phyloP scores from a whole-genome alignment of 768 basidiomycete species.

The Tylopilus sp. region DNA sequence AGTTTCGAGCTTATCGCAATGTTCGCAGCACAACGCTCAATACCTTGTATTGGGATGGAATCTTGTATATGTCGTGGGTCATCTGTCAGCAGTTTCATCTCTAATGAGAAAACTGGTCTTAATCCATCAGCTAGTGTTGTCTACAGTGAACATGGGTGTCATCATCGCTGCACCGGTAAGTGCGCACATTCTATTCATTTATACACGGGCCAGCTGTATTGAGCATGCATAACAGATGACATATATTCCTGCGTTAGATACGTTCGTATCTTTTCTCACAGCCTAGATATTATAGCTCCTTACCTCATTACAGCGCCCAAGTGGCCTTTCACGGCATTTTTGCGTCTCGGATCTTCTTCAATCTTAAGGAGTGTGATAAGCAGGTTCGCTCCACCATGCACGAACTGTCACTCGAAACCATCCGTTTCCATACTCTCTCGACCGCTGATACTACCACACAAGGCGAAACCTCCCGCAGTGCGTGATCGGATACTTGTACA shows the following conservation, averaged over 20 bases:
- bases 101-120: no score
- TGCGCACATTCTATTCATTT: neutral
- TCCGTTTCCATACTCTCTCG: slow-evolving; percentile 1
- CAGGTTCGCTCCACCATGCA: neutral
- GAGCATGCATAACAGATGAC: neutral
- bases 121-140: no score
- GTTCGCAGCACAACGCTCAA: no score
- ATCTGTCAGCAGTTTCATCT: no score
- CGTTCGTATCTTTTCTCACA: slow-evolving; percentile 15
- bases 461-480: neutral
- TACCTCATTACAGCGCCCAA: slow-evolving; percentile 20
- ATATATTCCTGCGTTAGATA: slow-evolving; percentile 17
- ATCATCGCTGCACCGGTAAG: slow-evolving; percentile 22
- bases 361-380: slow-evolving; percentile 19
- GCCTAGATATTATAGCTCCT: neutral
- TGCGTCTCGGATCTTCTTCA: slow-evolving; percentile 28
- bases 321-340: slow-evolving; percentile 27
- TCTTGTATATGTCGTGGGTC: no score
- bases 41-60: no score
- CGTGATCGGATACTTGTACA: neutral
- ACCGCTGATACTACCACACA: neutral
- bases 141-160: no score
- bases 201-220: neutral
- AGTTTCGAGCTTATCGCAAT: no score
- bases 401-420: slow-evolving; percentile 1